Evolutionary conservation across 2,329 filamentous ascomycete genomes (phyloP), one percentile per base, ranked within the genome.

Genomic region (Aspergillus amoenus): DNA sequence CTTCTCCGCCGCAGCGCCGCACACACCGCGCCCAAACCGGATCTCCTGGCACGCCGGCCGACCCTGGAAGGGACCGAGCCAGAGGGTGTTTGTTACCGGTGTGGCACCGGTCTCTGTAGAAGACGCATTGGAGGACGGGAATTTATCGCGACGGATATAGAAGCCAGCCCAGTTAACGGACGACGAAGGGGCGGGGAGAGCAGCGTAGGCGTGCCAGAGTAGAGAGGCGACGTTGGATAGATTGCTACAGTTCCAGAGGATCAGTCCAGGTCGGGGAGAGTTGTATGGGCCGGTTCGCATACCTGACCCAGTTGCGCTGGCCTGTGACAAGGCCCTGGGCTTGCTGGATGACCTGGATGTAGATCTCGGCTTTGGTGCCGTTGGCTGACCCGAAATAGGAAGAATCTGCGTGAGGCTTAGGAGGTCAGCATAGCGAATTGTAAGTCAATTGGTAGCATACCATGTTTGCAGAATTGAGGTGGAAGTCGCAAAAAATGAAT

Each of bases 1-100:
- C 40, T 68, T 71, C 40, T 69, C 66, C 1, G 77, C 78, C 3
- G 76, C 78, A 0, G 75, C 70, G 1, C 79, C 79, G 61, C 79
- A 81, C 5, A 81, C 79, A 7, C 79, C 79, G 42, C 70, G 70
- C 0, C 76, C 78, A 50, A 79, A 75, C 2, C 67, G 66, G 45
- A 81, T 81, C 51, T 72, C 69, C 67, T 81, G 79, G 57, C 79
- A 81, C 1, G 79, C 79, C 11, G 77, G 75, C 49, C 79, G 78
- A 9, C 79, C 79, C 34, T 78, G 76, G 66, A 81, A 81, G 1
- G 78, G 78, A 2, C 78, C 78, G 0, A 81, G 72, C 5, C 80
- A 71, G 18, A 81, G 68, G 9, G 67, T 24, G 68, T 64, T 39
- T 59, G 43, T 63, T 56, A 17, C 52, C 30, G 51, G 45, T 21